These are phyloP conservation scores for Knufia fluminis DNA, from an alignment of 2,329 filamentous ascomycete genomes.

Conservation along the genomic window DNA sequence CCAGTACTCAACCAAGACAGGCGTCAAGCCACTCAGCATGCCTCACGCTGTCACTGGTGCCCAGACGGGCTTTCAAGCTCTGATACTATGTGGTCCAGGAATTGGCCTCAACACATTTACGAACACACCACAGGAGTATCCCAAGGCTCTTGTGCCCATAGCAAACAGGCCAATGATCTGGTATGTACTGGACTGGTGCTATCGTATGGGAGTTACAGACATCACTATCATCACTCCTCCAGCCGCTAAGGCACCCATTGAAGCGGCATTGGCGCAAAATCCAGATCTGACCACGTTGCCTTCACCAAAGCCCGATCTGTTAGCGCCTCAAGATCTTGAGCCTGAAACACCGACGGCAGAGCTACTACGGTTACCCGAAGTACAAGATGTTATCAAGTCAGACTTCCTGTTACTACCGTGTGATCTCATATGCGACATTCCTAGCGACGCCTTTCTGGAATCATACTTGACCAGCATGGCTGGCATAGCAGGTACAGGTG, in stretches of 20 bases:
- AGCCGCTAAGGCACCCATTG: constrained; percentile 33
- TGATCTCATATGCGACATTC: constrained; percentile 83
- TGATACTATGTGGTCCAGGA: constrained; percentile 41
- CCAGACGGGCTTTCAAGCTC: constrained; percentile 37
- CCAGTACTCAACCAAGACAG: background rate
- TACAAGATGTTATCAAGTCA: constrained; percentile 65
- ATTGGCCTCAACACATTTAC: constrained; percentile 43
- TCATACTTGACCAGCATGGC: constrained; percentile 84
- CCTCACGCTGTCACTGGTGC: constrained; percentile 25
- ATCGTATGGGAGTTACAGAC: constrained; percentile 39
- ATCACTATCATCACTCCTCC: constrained; percentile 42
- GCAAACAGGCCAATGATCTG: constrained; percentile 44
- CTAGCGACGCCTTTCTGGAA: constrained; percentile 72
- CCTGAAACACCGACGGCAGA: constrained; percentile 84
- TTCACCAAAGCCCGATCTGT: constrained; percentile 50
- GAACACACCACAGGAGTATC: constrained; percentile 39
- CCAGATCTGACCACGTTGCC: constrained; percentile 42
- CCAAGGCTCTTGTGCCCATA: constrained; percentile 41
- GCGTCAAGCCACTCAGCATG: constrained; percentile 13
- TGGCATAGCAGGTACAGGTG: constrained; percentile 48
- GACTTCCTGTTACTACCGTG: constrained; percentile 91
- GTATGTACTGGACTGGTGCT: constrained; percentile 41
- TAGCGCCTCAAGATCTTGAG: constrained; percentile 66
- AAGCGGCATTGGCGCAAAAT: constrained; percentile 40
- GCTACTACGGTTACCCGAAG: constrained; percentile 72